These are phyloP conservation scores for thale cress (Arabidopsis thaliana) DNA, from an alignment of 345 rosid species.

Conservation along the genomic window TAIR10.1 NC_003076.8:7990001-7990500, in stretches of 20 bases:
- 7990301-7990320: slow-evolving; percentile 57
- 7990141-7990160: slow-evolving; percentile 89
- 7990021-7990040: slow-evolving; percentile 45
- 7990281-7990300: slow-evolving; percentile 57
- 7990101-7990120: slow-evolving; percentile 65
- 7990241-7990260: slow-evolving; percentile 54
- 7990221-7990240: slow-evolving; percentile 11
- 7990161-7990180: not conserved
- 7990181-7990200: not conserved
- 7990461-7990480: not conserved
- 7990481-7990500: slow-evolving; percentile 10
- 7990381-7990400: slow-evolving; percentile 60
- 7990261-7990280: slow-evolving; percentile 60
- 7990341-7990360: slow-evolving; percentile 65
- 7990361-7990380: slow-evolving; percentile 57
- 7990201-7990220: not conserved
- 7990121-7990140: slow-evolving; percentile 64
- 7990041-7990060: slow-evolving; percentile 63
- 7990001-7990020: slow-evolving; percentile 51
- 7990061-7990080: slow-evolving; percentile 59
- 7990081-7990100: slow-evolving; percentile 65
- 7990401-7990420: slow-evolving; percentile 82
- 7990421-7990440: slow-evolving; percentile 83
- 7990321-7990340: slow-evolving; percentile 47
- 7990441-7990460: slow-evolving; percentile 40